Conservation (phyloP, 2,329 filamentous ascomycete species). For the Clonostachys solani region DNA sequence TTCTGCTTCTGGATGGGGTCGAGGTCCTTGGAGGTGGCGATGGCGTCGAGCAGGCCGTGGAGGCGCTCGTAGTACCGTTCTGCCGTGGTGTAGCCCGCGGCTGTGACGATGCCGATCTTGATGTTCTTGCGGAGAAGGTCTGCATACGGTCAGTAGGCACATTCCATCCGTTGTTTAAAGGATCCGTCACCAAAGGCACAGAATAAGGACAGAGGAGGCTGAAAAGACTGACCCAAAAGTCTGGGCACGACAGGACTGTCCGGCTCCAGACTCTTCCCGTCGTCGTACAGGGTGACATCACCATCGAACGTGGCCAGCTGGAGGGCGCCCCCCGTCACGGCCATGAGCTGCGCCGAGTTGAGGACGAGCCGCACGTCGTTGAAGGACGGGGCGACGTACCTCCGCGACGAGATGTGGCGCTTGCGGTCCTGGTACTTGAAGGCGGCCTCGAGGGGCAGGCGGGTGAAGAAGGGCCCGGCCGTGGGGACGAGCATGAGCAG, state of each 20-base stretch:
- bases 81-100: conserved; percentile 88
- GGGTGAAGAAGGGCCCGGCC: conserved; percentile 91
- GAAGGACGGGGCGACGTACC: conserved; percentile 94
- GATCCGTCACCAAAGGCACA: too few relatives aligned
- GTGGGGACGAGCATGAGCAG: conserved; percentile 87
- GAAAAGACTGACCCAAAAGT: conserved; percentile 37
- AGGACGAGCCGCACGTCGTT: conserved; percentile 92
- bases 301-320: conserved; percentile 94
- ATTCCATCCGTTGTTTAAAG: not conserved
- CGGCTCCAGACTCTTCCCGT: conserved; percentile 74
- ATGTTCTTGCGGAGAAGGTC: conserved; percentile 74
- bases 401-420: conserved; percentile 81
- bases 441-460: conserved; percentile 79
- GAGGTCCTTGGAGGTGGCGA: conserved; percentile 56
- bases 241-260: conserved; percentile 72
- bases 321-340: conserved; percentile 72
- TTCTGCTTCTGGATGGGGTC: conserved; percentile 67
- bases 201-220: too few relatives aligned
- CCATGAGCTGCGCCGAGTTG: conserved; percentile 93
- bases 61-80: conserved; percentile 83
- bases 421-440: conserved; percentile 87
- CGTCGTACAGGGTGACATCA: conserved; percentile 92
- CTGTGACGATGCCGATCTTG: conserved; percentile 92
- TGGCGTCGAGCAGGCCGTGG: conserved; percentile 78
- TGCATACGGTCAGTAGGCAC: conserved; percentile 8